Base-by-base conservation (phyloP, 257 asterid species). In the Solanum appendiculatum region DNA sequence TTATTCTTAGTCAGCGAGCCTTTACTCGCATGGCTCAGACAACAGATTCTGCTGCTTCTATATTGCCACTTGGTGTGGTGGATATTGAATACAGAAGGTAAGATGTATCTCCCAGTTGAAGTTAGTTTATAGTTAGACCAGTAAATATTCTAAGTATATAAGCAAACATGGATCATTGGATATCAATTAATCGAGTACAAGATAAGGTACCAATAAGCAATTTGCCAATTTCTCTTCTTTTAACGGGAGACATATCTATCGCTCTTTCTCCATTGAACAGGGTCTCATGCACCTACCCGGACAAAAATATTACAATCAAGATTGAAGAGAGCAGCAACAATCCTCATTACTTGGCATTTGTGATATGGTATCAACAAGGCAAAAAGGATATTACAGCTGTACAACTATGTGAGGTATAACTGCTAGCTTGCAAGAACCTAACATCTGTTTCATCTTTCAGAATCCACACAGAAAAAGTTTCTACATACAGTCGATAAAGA, bases 341-440 rank as follows among this genome's bases (percentile, higher is more conserved):
- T 90, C 98, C 99, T 87, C 86, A 95, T 86, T 96, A 96, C 88
- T 88, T 95, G 87, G 98, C 94, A 72, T 96, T 96, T 46, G 96
- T 93, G 31, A 93, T 96, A 84, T 89, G 94, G 99, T 85, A 95
- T 80, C 98, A 96, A 85, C 97, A 94, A 89, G 99, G 99, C 84
- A 91, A 85, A 86, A 86, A 75, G 39, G 99, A 96, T 86, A 93
- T 96, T 88, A 94, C 94, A 40, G 96, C 98, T 11, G 96, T 96
- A 69, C 99, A 92, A 63, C 93, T 96, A 20, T 96, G 99, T 82
- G 96, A 96, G 98, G 98, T 94, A 91, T 81, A 44, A 81, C 60
- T 82, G 64, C 78, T 48, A 80, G 68, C 11, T 48, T 48, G 23
- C 84, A 16, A 80, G 42, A 80, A 27, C 42, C 84, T 80, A 80